Evolutionary conservation across 208 protist species (phyloP).

Genomic region (Acanthamoeba culbertsoni): DNA sequence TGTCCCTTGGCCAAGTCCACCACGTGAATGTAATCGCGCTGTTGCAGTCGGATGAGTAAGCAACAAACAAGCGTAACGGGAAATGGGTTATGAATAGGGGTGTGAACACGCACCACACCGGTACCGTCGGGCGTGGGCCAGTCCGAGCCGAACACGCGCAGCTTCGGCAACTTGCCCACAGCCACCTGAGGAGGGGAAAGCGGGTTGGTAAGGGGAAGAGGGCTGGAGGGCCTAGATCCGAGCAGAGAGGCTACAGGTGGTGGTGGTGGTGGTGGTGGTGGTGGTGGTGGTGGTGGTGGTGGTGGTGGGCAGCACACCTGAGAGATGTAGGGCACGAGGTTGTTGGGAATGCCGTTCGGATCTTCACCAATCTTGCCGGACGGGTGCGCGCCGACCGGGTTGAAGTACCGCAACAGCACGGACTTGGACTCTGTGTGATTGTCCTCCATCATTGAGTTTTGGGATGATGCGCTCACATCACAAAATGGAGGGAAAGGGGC

Average conservation of each 20-base stretch:
- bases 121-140: constrained; percentile 95
- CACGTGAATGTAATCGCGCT: constrained; percentile 98
- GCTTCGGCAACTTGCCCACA: constrained; percentile 32
- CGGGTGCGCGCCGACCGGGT: constrained; percentile 94
- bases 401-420: constrained; percentile 97
- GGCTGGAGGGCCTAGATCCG: too few species aligned
- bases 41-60: background rate
- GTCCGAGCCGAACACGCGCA: constrained; percentile 79
- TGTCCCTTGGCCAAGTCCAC: constrained; percentile 95
- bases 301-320: too few species aligned
- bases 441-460: background rate
- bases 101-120: constrained; percentile 75
- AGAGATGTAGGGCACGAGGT: constrained; percentile 96
- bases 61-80: background rate
- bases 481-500: background rate
- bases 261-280: too few species aligned
- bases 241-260: too few species aligned
- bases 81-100: background rate
- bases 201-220: background rate
- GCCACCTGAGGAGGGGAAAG: background rate
- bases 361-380: constrained; percentile 93
- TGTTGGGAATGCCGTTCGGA: constrained; percentile 90
- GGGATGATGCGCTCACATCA: constrained; percentile 66
- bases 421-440: constrained; percentile 67
- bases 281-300: too few species aligned